Conservation (phyloP, 371 early-diverging fungal species). For the Mortierella sp. region DNA sequence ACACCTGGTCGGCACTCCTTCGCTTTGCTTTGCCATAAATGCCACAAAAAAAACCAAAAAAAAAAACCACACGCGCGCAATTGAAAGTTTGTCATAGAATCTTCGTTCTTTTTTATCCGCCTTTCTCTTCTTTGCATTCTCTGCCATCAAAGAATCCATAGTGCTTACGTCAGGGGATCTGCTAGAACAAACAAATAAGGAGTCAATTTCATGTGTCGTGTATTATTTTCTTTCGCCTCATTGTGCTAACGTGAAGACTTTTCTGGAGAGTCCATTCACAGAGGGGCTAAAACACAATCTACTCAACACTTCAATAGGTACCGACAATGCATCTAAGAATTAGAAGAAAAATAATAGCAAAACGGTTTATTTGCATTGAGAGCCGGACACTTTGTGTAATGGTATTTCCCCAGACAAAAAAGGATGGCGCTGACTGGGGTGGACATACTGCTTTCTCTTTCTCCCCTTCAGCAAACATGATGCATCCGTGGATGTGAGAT, state of each 20-base stretch:
- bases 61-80: too few species aligned
- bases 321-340: conserved; percentile 3
- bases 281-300: conserved; percentile 7
- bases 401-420: neutral
- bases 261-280: neutral
- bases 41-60: too few species aligned
- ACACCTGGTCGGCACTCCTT: neutral
- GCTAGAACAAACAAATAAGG: neutral
- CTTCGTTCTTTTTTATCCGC: too few species aligned
- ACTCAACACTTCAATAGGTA: neutral
- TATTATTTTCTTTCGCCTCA: neutral
- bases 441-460: neutral
- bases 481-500: neutral
- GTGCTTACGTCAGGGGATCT: neutral
- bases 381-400: neutral
- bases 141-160: too few species aligned
- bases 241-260: neutral
- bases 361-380: conserved; percentile 2
- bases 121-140: too few species aligned
- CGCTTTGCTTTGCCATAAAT: neutral
- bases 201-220: neutral
- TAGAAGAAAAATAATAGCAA: neutral
- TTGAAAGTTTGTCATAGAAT: too few species aligned
- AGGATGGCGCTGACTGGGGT: neutral
- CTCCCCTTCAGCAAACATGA: neutral